phyloP scores from a whole-genome alignment of 495 filamentous ascomycete genomes.

The Darksidea phi region DNA sequence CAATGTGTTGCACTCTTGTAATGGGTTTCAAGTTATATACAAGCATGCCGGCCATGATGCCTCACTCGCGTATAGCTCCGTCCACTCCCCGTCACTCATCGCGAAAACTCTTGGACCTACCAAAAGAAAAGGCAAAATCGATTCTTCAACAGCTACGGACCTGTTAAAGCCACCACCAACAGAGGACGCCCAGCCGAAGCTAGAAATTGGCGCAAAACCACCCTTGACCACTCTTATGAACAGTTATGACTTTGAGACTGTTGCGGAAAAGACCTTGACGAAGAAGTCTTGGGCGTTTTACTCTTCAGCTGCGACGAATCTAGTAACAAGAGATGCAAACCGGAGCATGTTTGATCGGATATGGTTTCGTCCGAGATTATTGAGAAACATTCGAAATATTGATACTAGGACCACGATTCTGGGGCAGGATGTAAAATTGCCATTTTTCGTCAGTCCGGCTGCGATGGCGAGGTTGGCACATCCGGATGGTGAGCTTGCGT shows the following conservation, averaged over 20 bases:
- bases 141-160: conserved; percentile 50
- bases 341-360: conserved; percentile 61
- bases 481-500: conserved; percentile 67
- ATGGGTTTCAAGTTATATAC: conserved; percentile 60
- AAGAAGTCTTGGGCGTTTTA: conserved; percentile 82
- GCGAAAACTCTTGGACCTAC: conserved; percentile 55
- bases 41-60: conserved; percentile 72
- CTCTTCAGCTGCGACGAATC: conserved; percentile 76
- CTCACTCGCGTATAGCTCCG: conserved; percentile 63
- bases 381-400: conserved; percentile 63
- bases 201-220: conserved; percentile 55
- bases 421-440: conserved; percentile 56
- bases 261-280: conserved; percentile 60
- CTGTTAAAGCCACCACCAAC: conserved; percentile 8
- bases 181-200: conserved; percentile 4
- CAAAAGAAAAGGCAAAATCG: conserved; percentile 59
- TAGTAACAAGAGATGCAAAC: conserved; percentile 62
- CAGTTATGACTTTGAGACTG: conserved; percentile 68
- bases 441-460: conserved; percentile 72
- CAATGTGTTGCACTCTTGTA: too few relatives aligned
- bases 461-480: conserved; percentile 73
- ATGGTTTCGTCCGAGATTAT: conserved; percentile 69
- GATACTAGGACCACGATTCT: conserved; percentile 50
- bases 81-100: conserved; percentile 61
- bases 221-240: conserved; percentile 69